Conservation (phyloP, 495 filamentous ascomycete genomes). For the Niebla homalea region DNA sequence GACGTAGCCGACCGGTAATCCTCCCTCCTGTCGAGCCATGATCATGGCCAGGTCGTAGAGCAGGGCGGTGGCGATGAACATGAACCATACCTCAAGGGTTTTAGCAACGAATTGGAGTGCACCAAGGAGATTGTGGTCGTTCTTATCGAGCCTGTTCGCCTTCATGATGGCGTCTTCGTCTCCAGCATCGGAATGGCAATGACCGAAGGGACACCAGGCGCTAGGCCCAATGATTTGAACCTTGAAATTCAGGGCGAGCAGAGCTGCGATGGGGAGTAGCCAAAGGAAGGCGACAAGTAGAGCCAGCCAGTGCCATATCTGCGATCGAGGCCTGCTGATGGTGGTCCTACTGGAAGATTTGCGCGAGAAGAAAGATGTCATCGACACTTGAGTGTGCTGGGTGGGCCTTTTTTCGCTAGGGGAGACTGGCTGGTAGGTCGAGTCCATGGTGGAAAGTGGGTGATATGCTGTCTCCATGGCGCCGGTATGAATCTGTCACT, state of each 20-base stretch:
- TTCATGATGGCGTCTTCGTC: constrained; percentile 3
- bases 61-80: constrained; percentile 16
- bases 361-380: not conserved
- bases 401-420: not conserved
- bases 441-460: too few species aligned
- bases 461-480: too few species aligned
- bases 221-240: constrained; percentile 15
- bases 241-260: constrained; percentile 16
- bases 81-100: constrained; percentile 20
- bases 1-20: constrained; percentile 18
- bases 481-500: too few species aligned
- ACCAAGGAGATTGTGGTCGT: constrained; percentile 16
- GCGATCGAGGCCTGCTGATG: constrained; percentile 1
- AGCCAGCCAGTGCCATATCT: not conserved
- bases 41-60: constrained; percentile 17
- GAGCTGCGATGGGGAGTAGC: constrained; percentile 15
- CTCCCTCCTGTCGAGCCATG: constrained; percentile 11
- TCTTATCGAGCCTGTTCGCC: constrained; percentile 9
- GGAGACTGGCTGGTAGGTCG: not conserved
- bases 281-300: constrained; percentile 16
- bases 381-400: not conserved
- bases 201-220: constrained; percentile 14
- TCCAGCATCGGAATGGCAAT: constrained; percentile 4
- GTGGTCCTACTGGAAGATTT: not conserved
- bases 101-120: constrained; percentile 20